A percentile compares a stretch with the other conserved stretches of the same genome.
Evolutionary conservation across 108 stramenopile genomes (phyloP).

Genomic region (Nitzschia inconspicua): DNA sequence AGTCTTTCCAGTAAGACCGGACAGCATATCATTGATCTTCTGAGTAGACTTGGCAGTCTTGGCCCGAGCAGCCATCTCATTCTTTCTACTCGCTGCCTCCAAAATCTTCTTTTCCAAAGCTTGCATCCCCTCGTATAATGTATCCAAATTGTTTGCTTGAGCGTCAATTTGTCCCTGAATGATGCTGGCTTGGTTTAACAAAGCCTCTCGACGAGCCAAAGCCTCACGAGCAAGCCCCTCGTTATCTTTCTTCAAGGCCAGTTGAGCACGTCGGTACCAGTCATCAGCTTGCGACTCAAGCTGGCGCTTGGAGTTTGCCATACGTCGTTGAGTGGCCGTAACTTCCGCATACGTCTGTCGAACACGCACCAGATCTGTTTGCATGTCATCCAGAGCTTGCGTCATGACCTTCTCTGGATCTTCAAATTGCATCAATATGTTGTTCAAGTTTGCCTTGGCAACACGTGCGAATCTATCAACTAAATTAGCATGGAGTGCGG

Average conservation of each 20-base stretch:
- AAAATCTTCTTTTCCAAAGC: constrained; percentile 77
- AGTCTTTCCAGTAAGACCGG: constrained; percentile 65
- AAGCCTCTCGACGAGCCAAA: constrained; percentile 68
- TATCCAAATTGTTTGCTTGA: constrained; percentile 61
- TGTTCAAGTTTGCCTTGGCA: constrained; percentile 73
- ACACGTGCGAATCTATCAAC: constrained; percentile 61
- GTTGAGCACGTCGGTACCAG: constrained; percentile 86
- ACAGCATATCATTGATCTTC: constrained; percentile 91
- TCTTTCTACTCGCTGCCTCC: constrained; percentile 81
- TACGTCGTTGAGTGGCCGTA: constrained; percentile 79
- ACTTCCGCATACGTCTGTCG: constrained; percentile 91
- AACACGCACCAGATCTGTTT: constrained; percentile 80
- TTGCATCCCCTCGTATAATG: constrained; percentile 79
- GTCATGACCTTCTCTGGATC: constrained; percentile 89
- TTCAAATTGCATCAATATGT: constrained; percentile 65
- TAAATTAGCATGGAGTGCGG: constrained; percentile 46
- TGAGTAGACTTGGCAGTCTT: constrained; percentile 81
- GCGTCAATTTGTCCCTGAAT: constrained; percentile 62
- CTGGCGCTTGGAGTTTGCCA: constrained; percentile 53
- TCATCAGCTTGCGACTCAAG: constrained; percentile 56
- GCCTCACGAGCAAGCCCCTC: constrained; percentile 87
- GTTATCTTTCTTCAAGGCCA: constrained; percentile 73
- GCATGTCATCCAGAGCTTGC: constrained; percentile 89
- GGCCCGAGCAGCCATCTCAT: constrained; percentile 82
- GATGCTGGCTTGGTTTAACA: constrained; percentile 50